These are phyloP conservation scores for Penstemon newberryi DNA, from an alignment of 257 asterid species.

Conservation along the genomic window DNA sequence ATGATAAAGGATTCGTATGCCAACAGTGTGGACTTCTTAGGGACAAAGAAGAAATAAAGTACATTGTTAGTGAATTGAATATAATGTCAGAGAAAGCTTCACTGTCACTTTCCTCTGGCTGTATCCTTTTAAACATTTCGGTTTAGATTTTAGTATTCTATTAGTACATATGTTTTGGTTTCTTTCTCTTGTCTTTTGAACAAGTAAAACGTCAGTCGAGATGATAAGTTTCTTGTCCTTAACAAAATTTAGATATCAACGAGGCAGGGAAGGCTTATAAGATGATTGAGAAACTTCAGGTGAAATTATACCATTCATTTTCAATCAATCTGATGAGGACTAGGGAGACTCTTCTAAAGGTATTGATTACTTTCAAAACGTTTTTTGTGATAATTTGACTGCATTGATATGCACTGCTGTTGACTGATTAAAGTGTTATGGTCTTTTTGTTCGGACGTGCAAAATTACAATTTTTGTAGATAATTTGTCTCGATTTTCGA, in stretches of 20 bases:
- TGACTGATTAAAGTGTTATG: background rate
- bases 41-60: slow-evolving; percentile 67
- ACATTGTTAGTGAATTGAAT: slow-evolving; percentile 45
- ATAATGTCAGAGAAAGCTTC: slow-evolving; percentile 61
- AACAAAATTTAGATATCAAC: slow-evolving; percentile 42
- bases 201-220: background rate
- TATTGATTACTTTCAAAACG: slow-evolving; percentile 1
- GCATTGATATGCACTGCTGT: background rate
- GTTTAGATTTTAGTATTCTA: slow-evolving; percentile 8
- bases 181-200: background rate
- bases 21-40: slow-evolving; percentile 80
- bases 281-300: slow-evolving; percentile 63
- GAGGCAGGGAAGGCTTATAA: slow-evolving; percentile 56
- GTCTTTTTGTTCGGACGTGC: background rate
- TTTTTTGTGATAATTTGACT: background rate
- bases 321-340: slow-evolving; percentile 77
- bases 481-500: background rate
- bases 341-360: slow-evolving; percentile 84
- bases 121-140: slow-evolving; percentile 58
- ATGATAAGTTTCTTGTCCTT: slow-evolving; percentile 29
- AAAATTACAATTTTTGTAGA: background rate
- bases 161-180: background rate
- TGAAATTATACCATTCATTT: slow-evolving; percentile 57
- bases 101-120: slow-evolving; percentile 44
- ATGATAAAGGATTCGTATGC: slow-evolving; percentile 72